Percentiles rank a stretch among this genome's conserved stretches.
These are phyloP conservation scores for Kodamaea fukazawae DNA, from an alignment of 805 yeast genomes.

Conservation along the genomic window DNA sequence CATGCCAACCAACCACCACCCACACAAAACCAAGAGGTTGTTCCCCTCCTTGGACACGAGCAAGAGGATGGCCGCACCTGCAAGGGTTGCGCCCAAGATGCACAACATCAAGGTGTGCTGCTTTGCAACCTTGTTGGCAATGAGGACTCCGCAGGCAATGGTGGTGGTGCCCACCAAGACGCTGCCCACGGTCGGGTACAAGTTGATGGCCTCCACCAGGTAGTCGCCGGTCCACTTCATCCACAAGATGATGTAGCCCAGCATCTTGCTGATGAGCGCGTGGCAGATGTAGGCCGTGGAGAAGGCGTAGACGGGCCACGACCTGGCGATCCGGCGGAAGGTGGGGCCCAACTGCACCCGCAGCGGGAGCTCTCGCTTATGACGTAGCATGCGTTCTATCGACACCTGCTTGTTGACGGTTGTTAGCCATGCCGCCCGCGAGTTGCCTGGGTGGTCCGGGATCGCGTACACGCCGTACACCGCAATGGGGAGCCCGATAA, in stretches of 20 bases:
- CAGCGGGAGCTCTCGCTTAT: slow-evolving; percentile 5
- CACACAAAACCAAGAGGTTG: slow-evolving; percentile 2
- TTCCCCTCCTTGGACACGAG: slow-evolving; percentile 4
- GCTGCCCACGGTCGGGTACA: slow-evolving; percentile 7
- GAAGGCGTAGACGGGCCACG: slow-evolving; percentile 10
- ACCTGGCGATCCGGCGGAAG: slow-evolving; percentile 2
- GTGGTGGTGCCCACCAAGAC: slow-evolving; percentile 4
- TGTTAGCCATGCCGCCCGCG: slow-evolving; percentile 11
- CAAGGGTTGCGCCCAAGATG: slow-evolving; percentile 1
- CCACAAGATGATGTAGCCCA: slow-evolving; percentile 9
- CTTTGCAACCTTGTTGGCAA: background rate
- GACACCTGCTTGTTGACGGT: slow-evolving; percentile 6
- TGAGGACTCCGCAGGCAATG: slow-evolving; percentile 4
- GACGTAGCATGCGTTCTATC: slow-evolving; percentile 5
- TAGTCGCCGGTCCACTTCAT: slow-evolving; percentile 9
- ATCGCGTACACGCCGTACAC: slow-evolving; percentile 39
- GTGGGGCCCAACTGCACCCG: background rate
- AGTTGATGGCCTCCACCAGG: slow-evolving; percentile 6
- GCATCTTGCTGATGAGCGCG: slow-evolving; percentile 7
- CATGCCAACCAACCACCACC: slow-evolving; percentile 6
- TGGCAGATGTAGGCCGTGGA: slow-evolving; percentile 9
- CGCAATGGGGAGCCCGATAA: slow-evolving; percentile 36
- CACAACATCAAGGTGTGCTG: slow-evolving; percentile 2
- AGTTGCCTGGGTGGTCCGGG: slow-evolving; percentile 40
- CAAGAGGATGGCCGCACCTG: slow-evolving; percentile 2